Conservation (phyloP, 495 filamentous ascomycete genomes). For the Bacidia rubella region DNA sequence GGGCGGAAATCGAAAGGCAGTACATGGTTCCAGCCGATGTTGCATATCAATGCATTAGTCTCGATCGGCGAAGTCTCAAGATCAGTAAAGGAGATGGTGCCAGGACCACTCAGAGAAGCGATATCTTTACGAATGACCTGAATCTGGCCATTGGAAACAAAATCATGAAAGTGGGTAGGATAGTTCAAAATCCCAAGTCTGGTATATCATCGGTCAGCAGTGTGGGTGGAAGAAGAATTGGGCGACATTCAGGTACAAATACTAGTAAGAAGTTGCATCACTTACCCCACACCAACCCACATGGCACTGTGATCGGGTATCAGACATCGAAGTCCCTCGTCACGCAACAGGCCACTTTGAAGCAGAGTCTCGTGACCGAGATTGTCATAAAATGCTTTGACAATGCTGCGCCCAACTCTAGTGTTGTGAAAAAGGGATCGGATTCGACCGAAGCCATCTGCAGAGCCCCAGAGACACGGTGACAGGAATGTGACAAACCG, state of each 20-base stretch:
- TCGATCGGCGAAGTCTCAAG: conserved; percentile 32
- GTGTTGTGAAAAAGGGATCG: conserved; percentile 53
- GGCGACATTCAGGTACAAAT: too few relatives aligned
- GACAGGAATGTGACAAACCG: conserved; percentile 51
- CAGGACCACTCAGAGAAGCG: conserved; percentile 28
- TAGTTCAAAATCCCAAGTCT: conserved; percentile 61
- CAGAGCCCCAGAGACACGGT: conserved; percentile 47
- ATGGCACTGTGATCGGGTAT: conserved; percentile 50
- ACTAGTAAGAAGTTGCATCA: too few relatives aligned
- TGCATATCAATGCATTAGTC: conserved; percentile 53
- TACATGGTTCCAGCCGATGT: conserved; percentile 53
- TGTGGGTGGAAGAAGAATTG: too few relatives aligned
- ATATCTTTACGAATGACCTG: conserved; percentile 50
- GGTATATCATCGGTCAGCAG: conserved; percentile 47
- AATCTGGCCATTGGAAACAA: conserved; percentile 44
- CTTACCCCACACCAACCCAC: too few relatives aligned
- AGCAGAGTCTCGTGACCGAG: conserved; percentile 27
- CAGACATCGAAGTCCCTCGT: conserved; percentile 51
- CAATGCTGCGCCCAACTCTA: conserved; percentile 9
- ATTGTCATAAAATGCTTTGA: conserved; percentile 48
- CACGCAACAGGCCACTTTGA: conserved; percentile 43
- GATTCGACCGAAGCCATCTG: conserved; percentile 33
- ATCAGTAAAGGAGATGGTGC: conserved; percentile 42
- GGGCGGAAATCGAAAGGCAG: conserved; percentile 53
- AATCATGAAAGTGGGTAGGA: conserved; percentile 47